Conservation (phyloP, 2,329 filamentous ascomycete species). For the Xylogone sp. region DNA sequence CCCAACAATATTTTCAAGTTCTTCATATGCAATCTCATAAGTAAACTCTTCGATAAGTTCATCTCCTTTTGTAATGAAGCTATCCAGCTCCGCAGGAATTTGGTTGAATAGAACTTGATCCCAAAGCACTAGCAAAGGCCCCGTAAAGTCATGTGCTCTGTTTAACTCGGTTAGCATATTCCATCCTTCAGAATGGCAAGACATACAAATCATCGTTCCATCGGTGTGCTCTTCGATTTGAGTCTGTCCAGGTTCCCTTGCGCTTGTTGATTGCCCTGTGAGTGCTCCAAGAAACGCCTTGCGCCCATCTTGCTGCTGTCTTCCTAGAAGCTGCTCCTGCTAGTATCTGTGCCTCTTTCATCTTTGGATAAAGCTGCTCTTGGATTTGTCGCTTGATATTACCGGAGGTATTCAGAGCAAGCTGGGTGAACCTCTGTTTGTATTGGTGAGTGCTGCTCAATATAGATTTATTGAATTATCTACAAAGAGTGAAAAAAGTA, state of each 20-base stretch:
- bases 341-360: constrained; percentile 1
- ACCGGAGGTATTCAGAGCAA: neutral
- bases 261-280: constrained; percentile 9
- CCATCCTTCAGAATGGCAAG: neutral
- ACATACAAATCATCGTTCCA: constrained; percentile 20
- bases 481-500: neutral
- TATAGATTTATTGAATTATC: neutral
- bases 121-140: neutral
- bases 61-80: constrained; percentile 1
- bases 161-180: neutral
- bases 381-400: neutral
- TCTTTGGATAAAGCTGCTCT: constrained; percentile 1
- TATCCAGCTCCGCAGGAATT: constrained; percentile 1
- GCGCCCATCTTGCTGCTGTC: constrained; percentile 2
- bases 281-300: constrained; percentile 11
- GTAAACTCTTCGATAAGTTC: constrained; percentile 6
- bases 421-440: neutral
- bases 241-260: constrained; percentile 6
- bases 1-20: neutral
- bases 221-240: neutral
- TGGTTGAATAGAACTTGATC: constrained; percentile 4
- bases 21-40: neutral
- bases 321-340: neutral
- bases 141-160: constrained; percentile 2
- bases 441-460: neutral